Conservation (phyloP, 441 rosid species). For the Adansonia madagascariensis region DNA sequence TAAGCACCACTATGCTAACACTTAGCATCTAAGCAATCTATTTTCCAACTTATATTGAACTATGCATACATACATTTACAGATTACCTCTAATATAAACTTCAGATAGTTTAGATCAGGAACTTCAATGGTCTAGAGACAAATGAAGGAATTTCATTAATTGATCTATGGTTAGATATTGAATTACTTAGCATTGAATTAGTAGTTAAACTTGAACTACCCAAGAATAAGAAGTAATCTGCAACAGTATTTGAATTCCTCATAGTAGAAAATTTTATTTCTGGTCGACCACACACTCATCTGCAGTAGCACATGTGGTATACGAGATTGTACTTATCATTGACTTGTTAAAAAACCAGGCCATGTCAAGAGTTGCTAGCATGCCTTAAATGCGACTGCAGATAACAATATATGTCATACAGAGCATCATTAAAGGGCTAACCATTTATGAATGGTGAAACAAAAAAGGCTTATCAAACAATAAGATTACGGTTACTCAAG, state of each 20-base stretch:
- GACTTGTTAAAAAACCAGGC: slow-evolving; percentile 4
- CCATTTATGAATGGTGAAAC: neutral
- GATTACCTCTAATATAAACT: neutral
- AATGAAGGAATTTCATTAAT: neutral
- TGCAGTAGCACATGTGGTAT: neutral
- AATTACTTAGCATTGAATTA: neutral
- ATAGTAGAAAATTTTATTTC: neutral
- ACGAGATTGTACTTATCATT: neutral
- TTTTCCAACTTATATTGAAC: neutral
- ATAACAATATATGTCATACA: neutral
- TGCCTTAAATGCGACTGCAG: neutral
- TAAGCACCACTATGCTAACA: neutral
- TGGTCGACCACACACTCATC: slow-evolving; percentile 3
- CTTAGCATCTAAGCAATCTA: slow-evolving; percentile 4
- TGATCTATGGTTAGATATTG: neutral
- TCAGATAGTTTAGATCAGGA: neutral
- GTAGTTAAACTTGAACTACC: neutral
- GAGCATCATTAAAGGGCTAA: neutral
- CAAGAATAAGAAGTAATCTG: neutral
- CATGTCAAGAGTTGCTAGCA: neutral
- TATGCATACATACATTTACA: neutral
- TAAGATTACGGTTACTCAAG: neutral
- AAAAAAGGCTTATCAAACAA: neutral
- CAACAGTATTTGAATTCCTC: neutral
- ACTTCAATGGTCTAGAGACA: neutral